Percentiles rank a stretch among this genome's conserved stretches.
Conservation (phyloP, 768 basidiomycete genomes). For the Suillus discolor region DNA sequence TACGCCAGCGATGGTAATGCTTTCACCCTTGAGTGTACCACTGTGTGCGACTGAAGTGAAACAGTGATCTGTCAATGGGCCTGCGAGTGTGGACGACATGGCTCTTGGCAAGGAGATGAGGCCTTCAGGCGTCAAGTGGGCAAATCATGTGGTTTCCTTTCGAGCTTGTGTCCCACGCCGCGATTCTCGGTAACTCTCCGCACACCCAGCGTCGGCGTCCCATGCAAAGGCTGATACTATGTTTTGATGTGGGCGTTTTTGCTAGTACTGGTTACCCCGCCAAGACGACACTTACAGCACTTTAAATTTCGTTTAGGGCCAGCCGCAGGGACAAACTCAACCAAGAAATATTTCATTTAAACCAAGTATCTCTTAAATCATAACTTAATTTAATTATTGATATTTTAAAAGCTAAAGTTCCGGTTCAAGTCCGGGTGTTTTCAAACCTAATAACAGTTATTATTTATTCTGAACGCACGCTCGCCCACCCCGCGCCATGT, state of each 20-base stretch:
- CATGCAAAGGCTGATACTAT: not conserved
- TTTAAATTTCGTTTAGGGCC: too few species aligned
- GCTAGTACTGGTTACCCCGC: too few species aligned
- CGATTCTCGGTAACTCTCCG: not conserved
- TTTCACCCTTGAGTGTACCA: slow-evolving; percentile 48
- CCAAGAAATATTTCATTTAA: too few species aligned
- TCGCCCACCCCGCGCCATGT: too few species aligned
- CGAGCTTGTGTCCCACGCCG: not conserved
- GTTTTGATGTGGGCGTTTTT: not conserved
- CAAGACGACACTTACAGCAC: too few species aligned
- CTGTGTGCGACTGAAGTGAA: slow-evolving; percentile 52
- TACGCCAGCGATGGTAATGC: slow-evolving; percentile 38
- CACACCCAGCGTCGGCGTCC: not conserved
- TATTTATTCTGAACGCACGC: too few species aligned
- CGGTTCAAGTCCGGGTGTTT: too few species aligned
- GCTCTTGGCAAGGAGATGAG: not conserved
- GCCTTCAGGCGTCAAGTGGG: not conserved
- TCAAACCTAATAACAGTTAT: too few species aligned
- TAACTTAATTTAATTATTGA: too few species aligned
- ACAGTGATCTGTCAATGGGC: slow-evolving; percentile 54
- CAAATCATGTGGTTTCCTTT: not conserved
- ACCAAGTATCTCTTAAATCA: too few species aligned
- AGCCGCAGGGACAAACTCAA: too few species aligned
- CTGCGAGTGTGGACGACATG: slow-evolving; percentile 24
- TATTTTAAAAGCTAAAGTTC: too few species aligned